Base-by-base conservation (phyloP, 306 rosid species). In the Neltuma alba region DNA sequence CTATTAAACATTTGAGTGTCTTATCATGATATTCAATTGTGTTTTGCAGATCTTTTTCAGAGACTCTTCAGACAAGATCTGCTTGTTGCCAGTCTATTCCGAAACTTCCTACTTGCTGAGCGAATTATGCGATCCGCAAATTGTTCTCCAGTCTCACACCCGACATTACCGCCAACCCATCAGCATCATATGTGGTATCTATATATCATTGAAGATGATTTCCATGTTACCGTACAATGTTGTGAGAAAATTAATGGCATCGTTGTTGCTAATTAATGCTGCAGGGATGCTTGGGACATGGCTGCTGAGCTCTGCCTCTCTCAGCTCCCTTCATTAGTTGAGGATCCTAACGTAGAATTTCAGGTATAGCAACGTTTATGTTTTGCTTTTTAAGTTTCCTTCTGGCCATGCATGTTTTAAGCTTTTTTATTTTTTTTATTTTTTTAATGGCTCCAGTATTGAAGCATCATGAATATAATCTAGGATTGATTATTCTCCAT, bases 231-330 rank as follows among this genome's bases (percentile, higher is more conserved):
- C 76, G 25, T 50, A 41, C 44, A n/a, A 30, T 55, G 36, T 66
- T 48, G 52, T 75, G 54, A 58, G 25, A 72, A 69, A 58, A 11
- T 27, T 58, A 52, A 58, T 79, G 63, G 33, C 63, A 31, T 41
- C 81, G 81, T 34, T 80, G 64, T 79, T 74, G 36, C 54, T 75
- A n/a, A 31, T 80, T 57, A 50, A 61, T 61, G 70, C 79, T 85
- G 88, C 88, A 96, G 99, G 99, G 99, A 96, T 89, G 99, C 99
- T 18, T 96, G 99, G 99, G 99, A 96, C 87, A 96, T 96, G 99
- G 99, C 98, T 82, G 99, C 98, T 81, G 99, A 96, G 88, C 91
- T 96, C 61, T 96, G 98, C 88, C 99, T 96, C 64, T 87, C 99
- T 85, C 99, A 96, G 86, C 99, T 93, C 86, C 97, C 99, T 37